These are phyloP conservation scores for Collybia nuda DNA, from an alignment of 768 basidiomycete genomes.

Conservation along the genomic window DNA sequence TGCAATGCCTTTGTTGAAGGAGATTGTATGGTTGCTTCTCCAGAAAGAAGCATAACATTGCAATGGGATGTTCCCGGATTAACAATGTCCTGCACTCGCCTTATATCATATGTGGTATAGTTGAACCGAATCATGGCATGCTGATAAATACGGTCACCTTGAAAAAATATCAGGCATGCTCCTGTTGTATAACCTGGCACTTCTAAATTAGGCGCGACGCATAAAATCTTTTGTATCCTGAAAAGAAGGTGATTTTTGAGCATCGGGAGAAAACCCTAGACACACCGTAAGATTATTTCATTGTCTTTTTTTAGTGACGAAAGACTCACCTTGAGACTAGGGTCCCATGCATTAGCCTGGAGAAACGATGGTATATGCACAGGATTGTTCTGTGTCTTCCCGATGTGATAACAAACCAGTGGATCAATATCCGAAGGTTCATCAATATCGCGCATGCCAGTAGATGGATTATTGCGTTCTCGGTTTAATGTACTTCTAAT, in stretches of 20 bases:
- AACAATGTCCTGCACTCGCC: slow-evolving; percentile 38
- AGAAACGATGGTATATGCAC: background rate
- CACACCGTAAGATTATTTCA: background rate
- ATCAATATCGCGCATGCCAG: too few relatives aligned
- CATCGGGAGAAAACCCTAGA: slow-evolving; percentile 20
- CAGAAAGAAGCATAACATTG: slow-evolving; percentile 32
- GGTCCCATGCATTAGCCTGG: background rate
- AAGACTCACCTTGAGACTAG: background rate
- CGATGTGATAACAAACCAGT: background rate
- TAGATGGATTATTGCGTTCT: too few relatives aligned
- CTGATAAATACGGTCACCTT: background rate
- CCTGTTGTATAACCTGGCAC: background rate
- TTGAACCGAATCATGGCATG: slow-evolving; percentile 27
- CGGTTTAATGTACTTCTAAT: too few relatives aligned
- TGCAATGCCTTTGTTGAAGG: too few relatives aligned
- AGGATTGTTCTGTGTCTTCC: background rate
- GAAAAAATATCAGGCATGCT: background rate
- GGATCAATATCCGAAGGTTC: background rate
- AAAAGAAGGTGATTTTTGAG: slow-evolving; percentile 26
- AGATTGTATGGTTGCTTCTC: slow-evolving; percentile 11
- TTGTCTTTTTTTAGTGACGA: background rate
- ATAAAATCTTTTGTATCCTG: too few relatives aligned
- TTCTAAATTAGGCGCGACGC: too few relatives aligned
- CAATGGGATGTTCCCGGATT: slow-evolving; percentile 31
- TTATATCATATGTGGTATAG: slow-evolving; percentile 42